These are phyloP conservation scores for Mycotypha africana DNA, from an alignment of 371 early-diverging fungal genomes.

Conservation along the genomic window DNA sequence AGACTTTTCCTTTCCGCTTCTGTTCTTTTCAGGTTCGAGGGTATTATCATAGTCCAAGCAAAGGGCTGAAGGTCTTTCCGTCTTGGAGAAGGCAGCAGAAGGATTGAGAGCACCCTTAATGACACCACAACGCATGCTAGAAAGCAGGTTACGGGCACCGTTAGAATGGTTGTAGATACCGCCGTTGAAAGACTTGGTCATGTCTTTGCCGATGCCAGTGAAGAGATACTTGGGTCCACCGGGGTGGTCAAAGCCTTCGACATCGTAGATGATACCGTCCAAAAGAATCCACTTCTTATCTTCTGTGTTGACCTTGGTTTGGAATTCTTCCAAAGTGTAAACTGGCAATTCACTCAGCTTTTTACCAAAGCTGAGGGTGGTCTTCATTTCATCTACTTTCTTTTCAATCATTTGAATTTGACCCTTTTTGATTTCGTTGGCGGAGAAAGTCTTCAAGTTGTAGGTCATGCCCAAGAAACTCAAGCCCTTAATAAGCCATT, in stretches of 20 bases:
- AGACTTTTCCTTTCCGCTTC: too few relatives aligned
- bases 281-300: slow-evolving; percentile 79
- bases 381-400: slow-evolving; percentile 58
- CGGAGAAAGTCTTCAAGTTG: slow-evolving; percentile 82
- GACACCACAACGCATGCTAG: slow-evolving; percentile 69
- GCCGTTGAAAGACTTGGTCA: slow-evolving; percentile 83
- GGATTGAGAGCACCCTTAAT: slow-evolving; percentile 22
- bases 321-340: slow-evolving; percentile 69
- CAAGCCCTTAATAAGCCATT: slow-evolving; percentile 78
- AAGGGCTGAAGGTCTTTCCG: slow-evolving; percentile 6
- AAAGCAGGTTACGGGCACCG: slow-evolving; percentile 76
- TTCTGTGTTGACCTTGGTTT: slow-evolving; percentile 43
- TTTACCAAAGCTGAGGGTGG: slow-evolving; percentile 69
- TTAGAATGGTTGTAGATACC: slow-evolving; percentile 83
- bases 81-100: neutral
- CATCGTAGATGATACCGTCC: slow-evolving; percentile 87
- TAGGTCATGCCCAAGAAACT: slow-evolving; percentile 72
- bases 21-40: slow-evolving; percentile 16
- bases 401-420: slow-evolving; percentile 80
- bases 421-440: slow-evolving; percentile 89
- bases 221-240: slow-evolving; percentile 80
- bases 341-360: slow-evolving; percentile 66
- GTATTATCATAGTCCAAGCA: slow-evolving; percentile 13
- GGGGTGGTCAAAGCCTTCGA: slow-evolving; percentile 89
- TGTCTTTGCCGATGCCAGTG: slow-evolving; percentile 75